A percentile compares a stretch with the other conserved stretches of the same genome.
phyloP scores from a whole-genome alignment of 345 rosid species.

The Lepidium aucheri region DNA sequence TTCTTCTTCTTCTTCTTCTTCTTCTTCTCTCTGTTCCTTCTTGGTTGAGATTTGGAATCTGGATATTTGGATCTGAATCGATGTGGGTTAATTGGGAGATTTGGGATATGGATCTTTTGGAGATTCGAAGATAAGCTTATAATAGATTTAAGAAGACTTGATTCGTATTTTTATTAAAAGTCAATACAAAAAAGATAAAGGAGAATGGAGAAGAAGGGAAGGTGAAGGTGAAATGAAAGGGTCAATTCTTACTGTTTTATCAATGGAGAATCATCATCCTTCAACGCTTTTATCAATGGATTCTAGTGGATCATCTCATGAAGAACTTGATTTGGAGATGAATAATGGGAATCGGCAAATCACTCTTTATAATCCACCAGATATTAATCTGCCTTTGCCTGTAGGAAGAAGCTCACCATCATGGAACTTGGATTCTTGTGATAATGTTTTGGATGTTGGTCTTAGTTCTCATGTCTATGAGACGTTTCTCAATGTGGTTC shows the following conservation, averaged over 20 bases:
- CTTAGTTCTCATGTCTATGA: slow-evolving; percentile 65
- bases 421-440: slow-evolving; percentile 60
- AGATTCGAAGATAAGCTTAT: background rate
- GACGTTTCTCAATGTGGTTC: slow-evolving; percentile 42
- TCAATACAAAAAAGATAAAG: background rate
- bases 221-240: slow-evolving; percentile 25
- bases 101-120: slow-evolving; percentile 16
- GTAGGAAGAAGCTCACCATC: slow-evolving; percentile 44
- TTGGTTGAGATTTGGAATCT: slow-evolving; percentile 10
- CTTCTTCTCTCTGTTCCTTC: background rate
- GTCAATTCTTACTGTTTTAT: slow-evolving; percentile 42
- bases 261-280: slow-evolving; percentile 92
- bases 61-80: slow-evolving; percentile 2
- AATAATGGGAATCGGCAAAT: slow-evolving; percentile 40
- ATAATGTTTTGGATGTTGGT: slow-evolving; percentile 63
- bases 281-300: slow-evolving; percentile 95
- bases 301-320: slow-evolving; percentile 75
- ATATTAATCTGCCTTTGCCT: slow-evolving; percentile 84
- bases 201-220: background rate
- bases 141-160: background rate
- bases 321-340: slow-evolving; percentile 81
- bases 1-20: background rate
- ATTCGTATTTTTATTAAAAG: background rate
- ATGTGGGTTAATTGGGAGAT: slow-evolving; percentile 28
- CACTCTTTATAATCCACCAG: slow-evolving; percentile 77